Evolutionary conservation across 345 rosid genomes (phyloP).

Genomic region (Eucalyptus camaldulensis): DNA sequence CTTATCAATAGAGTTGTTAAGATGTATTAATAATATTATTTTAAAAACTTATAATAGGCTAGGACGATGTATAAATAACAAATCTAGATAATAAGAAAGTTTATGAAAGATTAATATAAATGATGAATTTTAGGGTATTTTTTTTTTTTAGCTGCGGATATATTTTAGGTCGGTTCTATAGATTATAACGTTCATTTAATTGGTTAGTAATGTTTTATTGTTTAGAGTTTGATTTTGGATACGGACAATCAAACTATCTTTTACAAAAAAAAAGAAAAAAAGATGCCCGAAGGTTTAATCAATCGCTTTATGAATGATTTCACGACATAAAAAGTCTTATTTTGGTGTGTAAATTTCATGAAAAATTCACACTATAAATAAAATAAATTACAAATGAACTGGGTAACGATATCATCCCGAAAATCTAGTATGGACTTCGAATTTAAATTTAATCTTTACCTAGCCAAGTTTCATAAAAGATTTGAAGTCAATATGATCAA

Average conservation of each 20-base stretch:
- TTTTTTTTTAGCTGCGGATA: accelerated
- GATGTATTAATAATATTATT: not conserved
- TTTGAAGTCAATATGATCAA: not conserved
- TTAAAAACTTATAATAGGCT: not conserved
- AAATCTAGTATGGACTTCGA: accelerated
- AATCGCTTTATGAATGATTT: not conserved
- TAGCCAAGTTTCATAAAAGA: accelerated
- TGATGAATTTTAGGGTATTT: not conserved
- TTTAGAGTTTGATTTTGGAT: not conserved
- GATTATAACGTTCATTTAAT: not conserved
- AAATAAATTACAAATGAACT: not conserved
- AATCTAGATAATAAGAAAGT: not conserved
- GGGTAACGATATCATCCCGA: accelerated
- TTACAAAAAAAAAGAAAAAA: accelerated
- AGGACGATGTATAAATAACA: not conserved
- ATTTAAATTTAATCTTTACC: not conserved
- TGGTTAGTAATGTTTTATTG: not conserved
- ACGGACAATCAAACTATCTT: accelerated
- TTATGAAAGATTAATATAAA: not conserved
- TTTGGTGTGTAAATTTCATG: not conserved
- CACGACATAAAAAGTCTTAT: accelerated
- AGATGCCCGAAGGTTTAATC: accelerated
- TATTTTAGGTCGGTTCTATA: not conserved
- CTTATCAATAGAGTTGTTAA: not conserved
- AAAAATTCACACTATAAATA: not conserved